phyloP scores from a whole-genome alignment of 2,329 filamentous ascomycete genomes.

The Pyrenochaeta sp. region DNA sequence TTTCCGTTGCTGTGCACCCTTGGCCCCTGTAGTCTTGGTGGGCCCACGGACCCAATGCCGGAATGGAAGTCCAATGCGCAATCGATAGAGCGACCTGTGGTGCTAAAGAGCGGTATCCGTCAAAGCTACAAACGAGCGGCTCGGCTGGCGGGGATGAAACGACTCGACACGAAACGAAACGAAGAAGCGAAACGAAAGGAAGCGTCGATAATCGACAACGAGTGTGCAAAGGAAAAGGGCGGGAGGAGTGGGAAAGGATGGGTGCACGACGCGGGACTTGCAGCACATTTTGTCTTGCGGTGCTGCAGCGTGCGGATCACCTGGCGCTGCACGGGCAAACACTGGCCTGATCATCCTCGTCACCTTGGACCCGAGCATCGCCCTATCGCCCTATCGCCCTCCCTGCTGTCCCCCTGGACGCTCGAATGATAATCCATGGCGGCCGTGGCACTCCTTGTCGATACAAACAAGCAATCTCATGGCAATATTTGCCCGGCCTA shows the following conservation, averaged over 20 bases:
- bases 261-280: constrained; percentile 18
- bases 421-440: neutral
- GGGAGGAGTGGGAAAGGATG: constrained; percentile 21
- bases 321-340: constrained; percentile 32
- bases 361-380: neutral
- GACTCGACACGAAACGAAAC: neutral
- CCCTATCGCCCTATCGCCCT: neutral
- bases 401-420: neutral
- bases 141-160: constrained; percentile 11
- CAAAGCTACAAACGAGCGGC: constrained; percentile 7
- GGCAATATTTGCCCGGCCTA: neutral
- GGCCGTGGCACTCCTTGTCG: constrained; percentile 2
- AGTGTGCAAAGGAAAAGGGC: constrained; percentile 30
- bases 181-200: constrained; percentile 18
- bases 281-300: constrained; percentile 31
- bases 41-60: constrained; percentile 23
- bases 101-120: no score
- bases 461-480: constrained; percentile 4
- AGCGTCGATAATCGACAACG: constrained; percentile 24
- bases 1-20: constrained; percentile 19
- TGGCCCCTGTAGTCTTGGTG: constrained; percentile 8
- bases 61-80: constrained; percentile 6
- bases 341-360: neutral
- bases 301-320: constrained; percentile 36
- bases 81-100: constrained; percentile 12